Percentiles rank a stretch among this genome's conserved stretches.
Conservation (phyloP, 148 eudicot genomes). For the Diospyros lotus region DNA sequence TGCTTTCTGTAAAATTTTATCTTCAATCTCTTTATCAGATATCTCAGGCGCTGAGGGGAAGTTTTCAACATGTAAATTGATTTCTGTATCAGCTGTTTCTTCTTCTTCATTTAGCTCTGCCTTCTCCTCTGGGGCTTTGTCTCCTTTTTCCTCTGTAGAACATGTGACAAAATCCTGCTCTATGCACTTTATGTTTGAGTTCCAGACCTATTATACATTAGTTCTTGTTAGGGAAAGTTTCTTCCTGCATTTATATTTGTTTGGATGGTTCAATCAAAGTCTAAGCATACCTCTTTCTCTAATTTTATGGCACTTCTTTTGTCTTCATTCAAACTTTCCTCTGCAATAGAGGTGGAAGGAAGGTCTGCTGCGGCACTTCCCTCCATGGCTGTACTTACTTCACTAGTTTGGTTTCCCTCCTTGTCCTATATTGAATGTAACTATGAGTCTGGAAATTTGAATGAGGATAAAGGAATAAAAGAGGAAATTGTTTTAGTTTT, state of each 20-base stretch:
- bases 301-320: not conserved
- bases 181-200: not conserved
- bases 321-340: conserved; percentile 8
- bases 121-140: conserved; percentile 3
- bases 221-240: not conserved
- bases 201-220: conserved; percentile 1
- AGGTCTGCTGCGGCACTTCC: conserved; percentile 1
- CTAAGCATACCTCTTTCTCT: conserved; percentile 8
- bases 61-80: no score
- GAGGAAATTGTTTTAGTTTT: not conserved
- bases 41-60: no score
- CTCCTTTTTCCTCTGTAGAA: not conserved
- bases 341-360: not conserved
- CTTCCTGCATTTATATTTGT: not conserved
- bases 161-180: conserved; percentile 7
- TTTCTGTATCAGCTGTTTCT: no score
- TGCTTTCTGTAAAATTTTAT: no score
- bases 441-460: conserved; percentile 4
- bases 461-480: not conserved
- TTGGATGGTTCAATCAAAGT: not conserved
- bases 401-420: not conserved
- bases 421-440: conserved; percentile 5
- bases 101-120: not conserved
- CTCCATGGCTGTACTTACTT: not conserved
- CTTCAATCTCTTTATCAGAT: no score